Conservation (phyloP, 1,139 yeast species). For the Waltiozyma solani region DNA sequence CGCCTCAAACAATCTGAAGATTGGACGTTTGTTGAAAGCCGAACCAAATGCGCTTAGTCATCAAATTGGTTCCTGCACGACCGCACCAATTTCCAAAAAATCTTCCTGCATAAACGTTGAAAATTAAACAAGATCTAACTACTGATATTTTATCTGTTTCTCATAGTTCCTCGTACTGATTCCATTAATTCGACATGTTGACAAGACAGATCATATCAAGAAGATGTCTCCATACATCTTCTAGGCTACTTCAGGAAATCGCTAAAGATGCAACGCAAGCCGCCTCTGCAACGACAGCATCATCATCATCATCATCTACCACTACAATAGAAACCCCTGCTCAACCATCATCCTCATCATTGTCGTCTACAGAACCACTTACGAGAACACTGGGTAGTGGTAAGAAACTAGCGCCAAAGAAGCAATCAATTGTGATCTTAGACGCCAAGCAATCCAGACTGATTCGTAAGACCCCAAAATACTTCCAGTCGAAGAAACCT, state of each 20-base stretch:
- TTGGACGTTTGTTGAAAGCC: too few species aligned
- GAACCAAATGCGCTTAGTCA: too few species aligned
- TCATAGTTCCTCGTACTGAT: too few species aligned
- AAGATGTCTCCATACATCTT: neutral
- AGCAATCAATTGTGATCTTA: constrained; percentile 15
- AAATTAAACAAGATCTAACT: too few species aligned
- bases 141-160: too few species aligned
- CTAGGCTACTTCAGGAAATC: neutral
- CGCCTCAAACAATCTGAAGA: too few species aligned
- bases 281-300: neutral
- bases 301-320: neutral
- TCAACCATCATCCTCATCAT: neutral
- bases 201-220: neutral
- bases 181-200: too few species aligned
- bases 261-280: neutral
- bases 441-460: constrained; percentile 14
- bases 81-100: too few species aligned
- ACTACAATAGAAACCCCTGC: neutral
- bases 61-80: too few species aligned
- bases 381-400: constrained; percentile 10
- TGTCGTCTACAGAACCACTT: neutral
- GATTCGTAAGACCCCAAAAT: constrained; percentile 2
- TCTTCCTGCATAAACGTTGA: too few species aligned
- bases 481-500: too few species aligned
- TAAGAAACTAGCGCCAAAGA: constrained; percentile 15